Evolutionary conservation across 1,284 basidiomycete species (phyloP).

Genomic region (Puccinia brachypodii): DNA sequence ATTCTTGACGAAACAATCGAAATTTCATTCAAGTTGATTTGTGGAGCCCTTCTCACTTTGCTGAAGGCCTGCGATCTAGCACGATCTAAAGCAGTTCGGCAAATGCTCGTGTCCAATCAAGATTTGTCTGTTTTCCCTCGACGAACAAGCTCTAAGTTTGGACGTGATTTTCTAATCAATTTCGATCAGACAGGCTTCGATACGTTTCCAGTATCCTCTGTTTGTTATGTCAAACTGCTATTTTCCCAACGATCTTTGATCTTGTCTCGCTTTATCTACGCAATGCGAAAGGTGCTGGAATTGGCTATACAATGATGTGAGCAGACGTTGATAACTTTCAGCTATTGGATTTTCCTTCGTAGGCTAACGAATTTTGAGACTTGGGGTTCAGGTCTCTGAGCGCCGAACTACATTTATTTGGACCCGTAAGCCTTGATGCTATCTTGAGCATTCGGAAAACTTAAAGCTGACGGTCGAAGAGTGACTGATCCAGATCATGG

Average conservation of each 20-base stretch:
- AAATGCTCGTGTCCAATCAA: background rate
- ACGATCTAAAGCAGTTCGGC: background rate
- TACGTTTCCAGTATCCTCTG: background rate
- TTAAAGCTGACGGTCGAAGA: background rate
- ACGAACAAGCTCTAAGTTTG: background rate
- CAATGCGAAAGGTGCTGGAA: background rate
- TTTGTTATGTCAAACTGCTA: background rate
- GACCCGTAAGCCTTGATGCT: conserved; percentile 1
- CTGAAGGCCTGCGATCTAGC: conserved; percentile 9
- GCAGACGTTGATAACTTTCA: background rate
- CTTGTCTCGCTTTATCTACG: background rate
- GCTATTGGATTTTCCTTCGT: background rate
- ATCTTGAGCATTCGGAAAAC: background rate
- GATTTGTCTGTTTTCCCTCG: background rate
- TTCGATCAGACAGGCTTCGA: background rate
- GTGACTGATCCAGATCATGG: background rate
- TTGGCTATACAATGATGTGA: conserved; percentile 16
- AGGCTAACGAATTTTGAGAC: background rate
- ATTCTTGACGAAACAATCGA: background rate
- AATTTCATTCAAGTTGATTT: background rate
- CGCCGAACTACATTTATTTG: conserved; percentile 21
- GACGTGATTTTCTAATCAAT: background rate
- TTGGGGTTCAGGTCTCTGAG: background rate
- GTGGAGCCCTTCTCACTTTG: conserved; percentile 12
- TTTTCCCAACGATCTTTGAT: conserved; percentile 17